Base-by-base conservation (phyloP, 148 eudicot genomes). In the Bassia scoparia region DNA sequence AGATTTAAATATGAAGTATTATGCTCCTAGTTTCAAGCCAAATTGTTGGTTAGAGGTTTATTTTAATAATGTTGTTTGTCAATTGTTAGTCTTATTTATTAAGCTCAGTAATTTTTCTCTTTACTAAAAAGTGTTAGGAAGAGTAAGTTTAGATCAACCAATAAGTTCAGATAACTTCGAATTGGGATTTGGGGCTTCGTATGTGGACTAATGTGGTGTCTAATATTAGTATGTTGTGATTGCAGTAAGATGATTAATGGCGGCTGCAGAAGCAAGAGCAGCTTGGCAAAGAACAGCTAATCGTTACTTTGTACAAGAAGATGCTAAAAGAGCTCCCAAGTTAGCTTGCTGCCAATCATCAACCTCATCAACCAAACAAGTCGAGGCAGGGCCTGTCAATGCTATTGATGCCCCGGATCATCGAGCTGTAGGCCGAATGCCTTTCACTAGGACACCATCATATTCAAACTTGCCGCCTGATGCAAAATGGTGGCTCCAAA, bases 251-350 rank as follows among this genome's bases (percentile, higher is more conserved):
- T 80, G 88, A 79, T 67, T 79, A 81, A 93, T 93, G 96, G 98
- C 98, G 9, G 88, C 89, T 79, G 98, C 96, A 83, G 98, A 93
- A 87, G 98, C 88, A 74, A 88, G 98, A 84, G 83, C 98, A 12
- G 98, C 87, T 67, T 93, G 93, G 98, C 98, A 93, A 70, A 87
- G 98, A 85, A 78, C 93, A 55, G 98, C 87, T 73, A 93, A 93
- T 76, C 89, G 98, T 67, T 93, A 81, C 83, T 87, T 93, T 79
- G 91, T 87, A 7, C 98, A 93, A 79, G 96, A 93, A 87, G 98
- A 93, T 79, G 98, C 98, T 29, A 93, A 93, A 84, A 84, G 98
- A 85, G 96, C 98, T 86, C 96, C 98, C 18, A 93, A 87, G 50
- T 83, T 93, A 84, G 96, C 98, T 59, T 93, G 90, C 75, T 86